Base-by-base conservation (phyloP, 352 stramenopile genomes). In the Hyaloperonospora arabidopsidis region DNA sequence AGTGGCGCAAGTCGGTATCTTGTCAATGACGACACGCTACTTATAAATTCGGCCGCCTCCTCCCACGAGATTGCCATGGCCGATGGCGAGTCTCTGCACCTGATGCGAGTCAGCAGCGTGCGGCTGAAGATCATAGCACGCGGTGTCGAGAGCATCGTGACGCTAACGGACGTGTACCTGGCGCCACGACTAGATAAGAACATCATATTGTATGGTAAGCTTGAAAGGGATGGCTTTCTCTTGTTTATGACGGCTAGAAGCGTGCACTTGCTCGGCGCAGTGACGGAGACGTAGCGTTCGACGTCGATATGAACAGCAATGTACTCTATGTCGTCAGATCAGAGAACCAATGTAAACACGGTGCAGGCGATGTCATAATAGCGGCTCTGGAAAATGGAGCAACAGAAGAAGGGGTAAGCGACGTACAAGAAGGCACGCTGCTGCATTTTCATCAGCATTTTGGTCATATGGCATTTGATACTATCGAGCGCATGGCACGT, bases 1-100 rank as follows among this genome's bases (percentile, higher is more conserved):
- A 54, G 45, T 18, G 53, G 45, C 10, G 45, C 45, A 13, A 54
- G 53, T 45, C 35, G 35, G 12, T 43, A 59, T 23, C 25, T 59
- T 13, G 39, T 49, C 2, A 60, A 54, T 12, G 45, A 45, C 29
- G 45, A 11, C 18, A 54, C 17, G 18, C 28, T 46, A 14, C 2
- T 46, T 41, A 41, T n/a, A n/a, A n/a, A n/a, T n/a, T n/a, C n/a
- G n/a, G n/a, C n/a, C n/a, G n/a, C n/a, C n/a, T n/a, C n/a, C n/a
- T n/a, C n/a, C n/a, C 35, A 15, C 12, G 35, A 41, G 15, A 41
- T 15, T 41, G 35, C 15, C 15, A 15, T 18, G 15, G 35, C 17
- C 15, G 3, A 12, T 18, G 4, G 35, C 35, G 35, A 18, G 35
- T 41, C 12, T 13, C 17, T 41, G 15, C 35, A 41, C n/a, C n/a